A percentile compares a stretch with the other conserved stretches of the same genome.
Conservation (phyloP, 441 rosid genomes). For the California macrophylla region DNA sequence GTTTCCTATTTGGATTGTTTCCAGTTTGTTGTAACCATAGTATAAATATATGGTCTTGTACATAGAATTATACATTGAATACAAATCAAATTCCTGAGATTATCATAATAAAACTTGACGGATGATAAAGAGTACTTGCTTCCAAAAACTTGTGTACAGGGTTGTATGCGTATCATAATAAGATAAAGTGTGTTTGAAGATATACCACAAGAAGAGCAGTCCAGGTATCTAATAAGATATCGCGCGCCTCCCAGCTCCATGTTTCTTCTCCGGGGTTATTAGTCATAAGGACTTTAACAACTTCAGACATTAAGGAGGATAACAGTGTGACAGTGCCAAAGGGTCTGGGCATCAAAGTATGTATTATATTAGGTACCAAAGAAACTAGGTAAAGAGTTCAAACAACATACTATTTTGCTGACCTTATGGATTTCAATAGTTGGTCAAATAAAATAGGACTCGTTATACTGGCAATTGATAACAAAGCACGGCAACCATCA, state of each 20-base stretch:
- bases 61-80: no score
- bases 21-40: no score
- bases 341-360: slow-evolving; percentile 49
- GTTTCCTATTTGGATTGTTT: no score
- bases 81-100: no score
- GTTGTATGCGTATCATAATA: slow-evolving; percentile 4
- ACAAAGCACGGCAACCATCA: slow-evolving; percentile 92
- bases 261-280: slow-evolving; percentile 60
- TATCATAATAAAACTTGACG: not conserved
- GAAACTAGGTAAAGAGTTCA: slow-evolving; percentile 7
- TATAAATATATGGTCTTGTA: no score
- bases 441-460: slow-evolving; percentile 57
- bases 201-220: slow-evolving; percentile 68
- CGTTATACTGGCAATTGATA: slow-evolving; percentile 71
- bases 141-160: not conserved
- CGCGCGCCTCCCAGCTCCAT: slow-evolving; percentile 98
- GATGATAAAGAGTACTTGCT: not conserved
- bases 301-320: slow-evolving; percentile 84
- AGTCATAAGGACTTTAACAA: slow-evolving; percentile 62
- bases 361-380: not conserved
- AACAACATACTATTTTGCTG: slow-evolving; percentile 16
- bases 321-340: slow-evolving; percentile 72
- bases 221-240: slow-evolving; percentile 93
- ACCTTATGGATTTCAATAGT: slow-evolving; percentile 82
- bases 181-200: slow-evolving; percentile 10